Base-by-base conservation (phyloP, 352 stramenopile species). In the Globisporangium cylindrosporum region DNA sequence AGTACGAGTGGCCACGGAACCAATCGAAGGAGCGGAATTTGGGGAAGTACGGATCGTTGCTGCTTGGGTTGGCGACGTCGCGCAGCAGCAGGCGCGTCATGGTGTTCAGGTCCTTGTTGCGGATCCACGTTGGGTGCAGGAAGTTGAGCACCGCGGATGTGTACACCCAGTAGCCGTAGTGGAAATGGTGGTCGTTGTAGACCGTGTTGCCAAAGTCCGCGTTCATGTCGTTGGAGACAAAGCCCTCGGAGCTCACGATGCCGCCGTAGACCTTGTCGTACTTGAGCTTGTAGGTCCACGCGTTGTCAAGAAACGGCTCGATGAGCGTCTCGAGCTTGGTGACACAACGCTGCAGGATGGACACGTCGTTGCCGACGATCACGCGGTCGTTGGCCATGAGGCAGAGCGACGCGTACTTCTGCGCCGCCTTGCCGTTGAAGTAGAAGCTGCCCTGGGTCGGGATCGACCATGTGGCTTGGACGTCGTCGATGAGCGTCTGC, bases 141-240 rank as follows among this genome's bases (percentile, higher is more conserved):
- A 84, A 83, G 69, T 93, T 93, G 70, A 91, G 68, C 25, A 91
- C 74, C 1, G 83, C 84, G 29, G 76, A 74, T 38, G 78, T 78
- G 73, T 85, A 80, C 58, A 92, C 68, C 84, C 84, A 92, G 74
- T 92, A 92, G 66, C 84, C 84, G 62, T 88, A 92, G 63, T 90
- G 81, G 59, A 84, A 92, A 70, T 92, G 84, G 67, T 92, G 84
- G 69, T 92, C 84, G 34, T 92, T 92, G 79, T 90, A 90, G 25
- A 90, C 73, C 8, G 80, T 82, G 73, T 89, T 92, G 65, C 85
- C 85, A 62, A 90, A 93, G 69, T 91, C 82, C 32, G 79, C 80
- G 58, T 84, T 86, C 62, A 81, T 66, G 57, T 91, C 78, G 1
- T 73, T 66, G 46, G 72, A 79, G 2, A 64, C 61, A 63, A 90